Percentiles rank a stretch among this genome's conserved stretches.
Evolutionary conservation across 768 basidiomycete genomes (phyloP).

Genomic region (Neoboletus magnificus): DNA sequence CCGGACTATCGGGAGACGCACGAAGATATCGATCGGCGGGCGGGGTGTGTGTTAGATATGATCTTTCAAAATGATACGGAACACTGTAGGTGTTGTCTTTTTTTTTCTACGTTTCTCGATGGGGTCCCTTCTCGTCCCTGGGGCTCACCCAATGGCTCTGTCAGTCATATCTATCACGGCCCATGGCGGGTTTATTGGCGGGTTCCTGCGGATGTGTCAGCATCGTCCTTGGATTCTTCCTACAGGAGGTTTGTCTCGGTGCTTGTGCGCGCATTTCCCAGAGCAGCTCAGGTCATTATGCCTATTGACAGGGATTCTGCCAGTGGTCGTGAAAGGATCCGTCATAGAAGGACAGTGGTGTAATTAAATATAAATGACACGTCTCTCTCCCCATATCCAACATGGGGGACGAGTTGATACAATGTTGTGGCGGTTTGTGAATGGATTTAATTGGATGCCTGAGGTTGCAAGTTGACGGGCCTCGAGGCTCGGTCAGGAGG

Average conservation of each 20-base stretch:
- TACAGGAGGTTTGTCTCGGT: slow-evolving; percentile 57
- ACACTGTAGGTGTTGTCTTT: slow-evolving; percentile 40
- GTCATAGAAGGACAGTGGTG: background rate
- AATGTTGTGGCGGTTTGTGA: background rate
- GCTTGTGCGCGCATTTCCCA: no score
- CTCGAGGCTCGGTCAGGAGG: no score
- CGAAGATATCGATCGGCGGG: slow-evolving; percentile 41
- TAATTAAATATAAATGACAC: slow-evolving; percentile 1
- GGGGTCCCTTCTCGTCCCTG: background rate
- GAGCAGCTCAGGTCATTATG: background rate
- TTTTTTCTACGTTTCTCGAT: background rate
- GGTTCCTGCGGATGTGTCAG: slow-evolving; percentile 47
- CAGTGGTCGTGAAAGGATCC: slow-evolving; percentile 23
- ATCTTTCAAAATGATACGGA: slow-evolving; percentile 45
- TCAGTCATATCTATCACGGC: slow-evolving; percentile 64
- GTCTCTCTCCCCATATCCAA: background rate
- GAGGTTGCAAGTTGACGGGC: background rate
- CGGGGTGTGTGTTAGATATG: slow-evolving; percentile 48
- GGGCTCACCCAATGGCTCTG: background rate
- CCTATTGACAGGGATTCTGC: slow-evolving; percentile 21
- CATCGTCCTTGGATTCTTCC: slow-evolving; percentile 45
- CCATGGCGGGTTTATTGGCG: slow-evolving; percentile 61
- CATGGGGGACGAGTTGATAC: background rate
- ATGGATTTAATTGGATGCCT: background rate
- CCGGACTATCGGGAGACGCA: slow-evolving; percentile 20